phyloP scores from a whole-genome alignment of 371 early-diverging fungal species.

The Cokeromyces recurvatus region DNA sequence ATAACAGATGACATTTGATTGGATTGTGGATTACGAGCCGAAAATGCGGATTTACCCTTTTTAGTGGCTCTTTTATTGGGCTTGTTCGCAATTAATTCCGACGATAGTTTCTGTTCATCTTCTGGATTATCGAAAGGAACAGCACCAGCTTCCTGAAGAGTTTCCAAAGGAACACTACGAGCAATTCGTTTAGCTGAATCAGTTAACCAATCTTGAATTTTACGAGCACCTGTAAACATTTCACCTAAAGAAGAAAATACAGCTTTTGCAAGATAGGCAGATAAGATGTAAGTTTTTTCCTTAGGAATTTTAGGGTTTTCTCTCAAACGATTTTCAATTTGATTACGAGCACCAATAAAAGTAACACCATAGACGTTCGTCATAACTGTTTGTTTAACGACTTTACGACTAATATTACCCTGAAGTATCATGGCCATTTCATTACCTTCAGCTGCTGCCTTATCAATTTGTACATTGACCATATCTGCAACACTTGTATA shows the following conservation, averaged over 20 bases:
- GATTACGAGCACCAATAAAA: slow-evolving; percentile 88
- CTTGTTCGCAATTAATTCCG: background rate
- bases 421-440: slow-evolving; percentile 51
- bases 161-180: slow-evolving; percentile 67
- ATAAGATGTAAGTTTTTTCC: slow-evolving; percentile 46
- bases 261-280: slow-evolving; percentile 74
- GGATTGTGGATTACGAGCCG: slow-evolving; percentile 40
- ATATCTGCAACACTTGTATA: slow-evolving; percentile 86
- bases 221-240: slow-evolving; percentile 86
- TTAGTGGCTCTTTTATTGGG: slow-evolving; percentile 7
- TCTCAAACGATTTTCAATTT: slow-evolving; percentile 80
- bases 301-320: slow-evolving; percentile 63
- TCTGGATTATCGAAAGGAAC: slow-evolving; percentile 2
- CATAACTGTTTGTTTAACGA: slow-evolving; percentile 99
- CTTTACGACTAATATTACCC: slow-evolving; percentile 83
- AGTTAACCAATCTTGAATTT: slow-evolving; percentile 93
- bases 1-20: slow-evolving; percentile 84
- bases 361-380: slow-evolving; percentile 99
- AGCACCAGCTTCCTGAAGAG: slow-evolving; percentile 45
- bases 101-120: background rate
- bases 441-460: slow-evolving; percentile 59
- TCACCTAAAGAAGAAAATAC: slow-evolving; percentile 87
- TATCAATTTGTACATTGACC: slow-evolving; percentile 67
- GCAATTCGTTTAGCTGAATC: slow-evolving; percentile 84
- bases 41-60: slow-evolving; percentile 27